Evolutionary conservation across 441 rosid genomes (phyloP).

Genomic region (Arabidopsis hybrid): DNA sequence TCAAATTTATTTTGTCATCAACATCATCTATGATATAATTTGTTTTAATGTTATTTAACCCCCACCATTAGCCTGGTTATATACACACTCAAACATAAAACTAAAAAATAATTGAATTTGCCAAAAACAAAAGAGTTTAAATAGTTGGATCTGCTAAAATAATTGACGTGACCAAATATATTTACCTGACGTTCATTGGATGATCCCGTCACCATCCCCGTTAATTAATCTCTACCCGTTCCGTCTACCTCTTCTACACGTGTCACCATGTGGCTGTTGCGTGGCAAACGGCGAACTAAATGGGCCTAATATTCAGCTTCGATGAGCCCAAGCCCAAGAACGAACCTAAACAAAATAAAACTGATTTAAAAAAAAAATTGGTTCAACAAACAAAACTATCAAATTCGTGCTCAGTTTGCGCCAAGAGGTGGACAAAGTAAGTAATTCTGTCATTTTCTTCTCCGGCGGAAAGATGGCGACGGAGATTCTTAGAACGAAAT

Average conservation of each 20-base stretch:
- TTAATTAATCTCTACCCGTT: conserved; percentile 19
- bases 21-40: neutral
- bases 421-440: neutral
- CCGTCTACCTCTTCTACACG: conserved; percentile 32
- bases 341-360: neutral
- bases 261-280: conserved; percentile 11
- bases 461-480: conserved; percentile 32
- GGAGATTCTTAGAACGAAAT: conserved; percentile 44
- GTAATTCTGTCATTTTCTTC: no score
- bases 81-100: neutral
- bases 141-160: neutral
- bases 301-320: neutral
- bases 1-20: neutral
- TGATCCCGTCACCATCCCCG: conserved; percentile 10
- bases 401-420: conserved; percentile 29
- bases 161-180: neutral
- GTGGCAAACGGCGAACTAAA: no score
- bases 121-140: neutral
- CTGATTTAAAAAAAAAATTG: no score
- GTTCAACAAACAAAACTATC: neutral
- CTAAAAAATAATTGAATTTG: neutral
- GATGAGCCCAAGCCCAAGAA: conserved; percentile 2
- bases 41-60: neutral
- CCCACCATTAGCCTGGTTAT: neutral
- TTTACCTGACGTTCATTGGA: conserved; percentile 4